Evolutionary conservation across 2,329 filamentous ascomycete species (phyloP).

Genomic region (Sporothrix phasma): DNA sequence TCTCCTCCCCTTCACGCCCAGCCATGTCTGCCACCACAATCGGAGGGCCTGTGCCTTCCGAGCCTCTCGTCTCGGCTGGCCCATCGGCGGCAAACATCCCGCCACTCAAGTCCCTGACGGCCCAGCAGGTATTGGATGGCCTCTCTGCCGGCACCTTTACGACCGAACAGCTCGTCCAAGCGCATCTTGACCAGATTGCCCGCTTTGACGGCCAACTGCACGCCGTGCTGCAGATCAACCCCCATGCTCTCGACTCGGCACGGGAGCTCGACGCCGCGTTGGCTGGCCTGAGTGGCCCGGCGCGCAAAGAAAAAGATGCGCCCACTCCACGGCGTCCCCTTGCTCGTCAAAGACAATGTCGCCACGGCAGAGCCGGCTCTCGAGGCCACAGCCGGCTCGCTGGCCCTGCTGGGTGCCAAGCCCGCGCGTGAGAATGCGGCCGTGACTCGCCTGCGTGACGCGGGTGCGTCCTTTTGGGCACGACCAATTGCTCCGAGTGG

Average conservation of each 20-base stretch:
- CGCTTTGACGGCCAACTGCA: constrained; percentile 27
- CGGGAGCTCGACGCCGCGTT: constrained; percentile 26
- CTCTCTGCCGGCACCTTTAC: constrained; percentile 27
- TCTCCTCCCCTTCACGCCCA: background rate
- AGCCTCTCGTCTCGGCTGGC: background rate
- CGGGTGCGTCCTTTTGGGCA: constrained; percentile 17
- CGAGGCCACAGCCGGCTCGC: constrained; percentile 50
- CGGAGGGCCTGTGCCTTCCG: background rate
- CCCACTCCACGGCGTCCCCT: constrained; percentile 14
- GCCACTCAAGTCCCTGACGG: constrained; percentile 25
- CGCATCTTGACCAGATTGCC: constrained; percentile 24
- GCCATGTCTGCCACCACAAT: background rate
- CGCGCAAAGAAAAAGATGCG: background rate
- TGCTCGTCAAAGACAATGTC: constrained; percentile 50
- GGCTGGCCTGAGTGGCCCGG: constrained; percentile 17
- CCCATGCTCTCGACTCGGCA: constrained; percentile 32
- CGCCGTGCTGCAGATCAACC: constrained; percentile 30
- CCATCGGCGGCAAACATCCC: constrained; percentile 21
- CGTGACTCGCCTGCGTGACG: constrained; percentile 9
- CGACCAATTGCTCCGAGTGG: constrained; percentile 18
- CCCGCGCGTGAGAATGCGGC: constrained; percentile 20
- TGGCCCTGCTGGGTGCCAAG: constrained; percentile 37
- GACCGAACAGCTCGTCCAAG: constrained; percentile 29
- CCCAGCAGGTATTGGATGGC: constrained; percentile 27
- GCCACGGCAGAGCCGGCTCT: constrained; percentile 42